Conservation (phyloP, 2,329 filamentous ascomycete genomes). For the Phialocephala sp. region DNA sequence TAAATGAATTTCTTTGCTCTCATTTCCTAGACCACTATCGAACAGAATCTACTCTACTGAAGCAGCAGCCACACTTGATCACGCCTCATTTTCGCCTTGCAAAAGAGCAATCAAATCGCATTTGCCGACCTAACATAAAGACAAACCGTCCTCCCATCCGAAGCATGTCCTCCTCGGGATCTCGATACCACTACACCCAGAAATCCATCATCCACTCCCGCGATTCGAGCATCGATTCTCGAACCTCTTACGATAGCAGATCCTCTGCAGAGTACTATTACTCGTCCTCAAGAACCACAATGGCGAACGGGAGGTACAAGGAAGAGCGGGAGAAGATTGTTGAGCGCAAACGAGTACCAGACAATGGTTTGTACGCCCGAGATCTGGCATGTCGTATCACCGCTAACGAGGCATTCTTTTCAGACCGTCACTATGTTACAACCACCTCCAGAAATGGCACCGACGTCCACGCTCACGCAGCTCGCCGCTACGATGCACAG, state of each 20-base stretch:
- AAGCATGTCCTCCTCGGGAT: slow-evolving; percentile 21
- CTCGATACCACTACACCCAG: slow-evolving; percentile 14
- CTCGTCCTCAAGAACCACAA: slow-evolving; percentile 25
- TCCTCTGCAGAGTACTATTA: slow-evolving; percentile 20
- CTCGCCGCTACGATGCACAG: slow-evolving; percentile 17
- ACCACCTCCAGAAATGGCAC: slow-evolving; percentile 16
- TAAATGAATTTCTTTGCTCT: not conserved
- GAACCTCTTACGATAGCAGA: slow-evolving; percentile 19
- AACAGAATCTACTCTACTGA: slow-evolving; percentile 6
- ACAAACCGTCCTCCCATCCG: slow-evolving; percentile 10
- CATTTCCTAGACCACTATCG: not conserved
- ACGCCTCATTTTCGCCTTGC: slow-evolving; percentile 16
- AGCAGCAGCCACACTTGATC: slow-evolving; percentile 3
- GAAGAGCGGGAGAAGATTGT: slow-evolving; percentile 3
- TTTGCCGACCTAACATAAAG: slow-evolving; percentile 1
- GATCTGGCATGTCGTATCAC: too few relatives aligned
- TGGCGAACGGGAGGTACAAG: slow-evolving; percentile 15
- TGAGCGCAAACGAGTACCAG: slow-evolving; percentile 24
- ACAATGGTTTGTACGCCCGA: slow-evolving; percentile 30
- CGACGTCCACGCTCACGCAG: slow-evolving; percentile 21
- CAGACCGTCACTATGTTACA: slow-evolving; percentile 17
- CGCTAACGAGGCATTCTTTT: too few relatives aligned
- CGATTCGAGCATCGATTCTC: slow-evolving; percentile 26
- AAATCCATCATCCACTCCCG: slow-evolving; percentile 26
- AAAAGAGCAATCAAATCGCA: slow-evolving; percentile 20